Percentiles rank a stretch among this genome's conserved stretches.
These are phyloP conservation scores for Dactylellina leptospora DNA, from an alignment of 2,329 filamentous ascomycete genomes.

Conservation along the genomic window DNA sequence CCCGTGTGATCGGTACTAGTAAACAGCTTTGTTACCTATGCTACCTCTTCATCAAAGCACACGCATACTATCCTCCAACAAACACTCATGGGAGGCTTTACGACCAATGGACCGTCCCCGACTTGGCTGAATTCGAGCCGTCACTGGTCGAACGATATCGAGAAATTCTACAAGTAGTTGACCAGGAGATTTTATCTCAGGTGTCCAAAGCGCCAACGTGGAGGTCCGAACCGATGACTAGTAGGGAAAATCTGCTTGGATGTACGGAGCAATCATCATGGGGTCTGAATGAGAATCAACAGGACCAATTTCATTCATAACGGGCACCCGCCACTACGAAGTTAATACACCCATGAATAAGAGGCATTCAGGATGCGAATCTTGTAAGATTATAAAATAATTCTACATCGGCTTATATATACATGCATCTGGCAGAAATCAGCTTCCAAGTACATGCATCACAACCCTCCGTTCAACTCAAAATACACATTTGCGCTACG, in stretches of 20 bases:
- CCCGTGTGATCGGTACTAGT: slow-evolving; percentile 64
- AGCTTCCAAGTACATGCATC: too few species aligned
- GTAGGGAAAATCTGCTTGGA: slow-evolving; percentile 26
- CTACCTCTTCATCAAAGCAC: slow-evolving; percentile 62
- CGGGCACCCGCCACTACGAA: too few species aligned
- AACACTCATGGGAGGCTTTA: slow-evolving; percentile 38
- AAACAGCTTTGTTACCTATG: slow-evolving; percentile 66
- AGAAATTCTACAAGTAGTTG: slow-evolving; percentile 6
- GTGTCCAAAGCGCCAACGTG: neutral
- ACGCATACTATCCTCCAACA: slow-evolving; percentile 57
- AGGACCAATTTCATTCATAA: too few species aligned
- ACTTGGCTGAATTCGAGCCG: slow-evolving; percentile 5
- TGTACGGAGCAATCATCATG: neutral
- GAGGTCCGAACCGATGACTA: slow-evolving; percentile 38
- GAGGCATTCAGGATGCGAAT: too few species aligned
- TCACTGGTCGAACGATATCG: slow-evolving; percentile 1
- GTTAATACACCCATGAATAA: too few species aligned
- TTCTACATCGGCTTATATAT: too few species aligned
- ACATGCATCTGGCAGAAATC: too few species aligned
- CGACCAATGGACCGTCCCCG: slow-evolving; percentile 37
- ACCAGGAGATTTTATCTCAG: neutral
- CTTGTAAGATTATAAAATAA: too few species aligned
- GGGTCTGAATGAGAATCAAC: too few species aligned
- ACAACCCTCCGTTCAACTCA: too few species aligned
- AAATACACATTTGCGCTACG: too few species aligned